Evolutionary conservation across 345 rosid species (phyloP), one percentile per base, ranked within the genome.

Genomic region (Populus deltoides): DNA sequence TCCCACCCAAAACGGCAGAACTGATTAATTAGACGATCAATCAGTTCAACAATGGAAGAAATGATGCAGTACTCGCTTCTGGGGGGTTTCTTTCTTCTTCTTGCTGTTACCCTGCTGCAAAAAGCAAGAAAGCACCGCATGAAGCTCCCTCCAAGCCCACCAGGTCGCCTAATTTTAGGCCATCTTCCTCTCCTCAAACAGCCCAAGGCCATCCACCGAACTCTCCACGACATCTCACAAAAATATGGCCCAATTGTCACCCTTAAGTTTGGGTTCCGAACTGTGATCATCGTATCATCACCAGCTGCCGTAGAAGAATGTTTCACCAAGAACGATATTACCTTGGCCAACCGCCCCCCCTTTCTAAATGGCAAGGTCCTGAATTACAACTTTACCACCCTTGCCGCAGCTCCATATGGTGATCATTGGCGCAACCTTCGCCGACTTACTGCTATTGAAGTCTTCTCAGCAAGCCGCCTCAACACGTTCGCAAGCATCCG

Each of bases 391-490:
- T 24, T 70, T 73, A 83, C 89, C 70, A 74, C 81, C 43, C 25
- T 90, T 36, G 63, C 68, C 39, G 5, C 3, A 53, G 11, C 75
- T 1, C 70, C 87, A n/a, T 86, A 89, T 66, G 90, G 92, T 0
- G 86, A 86, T 66, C 87, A 86, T 55, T 89, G 93, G 93, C 86
- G 92, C 71, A 90, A 90, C 78, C 89, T 86, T 10, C 90, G 92
- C 47, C 87, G 90, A 68, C 80, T 87, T 38, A 74, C 84, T 47
- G 72, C 86, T 59, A 47, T 81, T 2, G 88, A 87, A 66, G 76
- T 90, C 73, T 83, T 90, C 75, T 85, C 91, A 0, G 31, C 82
- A 0, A 75, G 66, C 51, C 84, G 88, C 36, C 84, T 87, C 12
- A 83, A 73, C 61, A 38, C 1, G 13, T 84, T 85, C 27, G 7